phyloP scores from a whole-genome alignment of 192 early-diverging fungal genomes.

The Coemansia sp. region DNA sequence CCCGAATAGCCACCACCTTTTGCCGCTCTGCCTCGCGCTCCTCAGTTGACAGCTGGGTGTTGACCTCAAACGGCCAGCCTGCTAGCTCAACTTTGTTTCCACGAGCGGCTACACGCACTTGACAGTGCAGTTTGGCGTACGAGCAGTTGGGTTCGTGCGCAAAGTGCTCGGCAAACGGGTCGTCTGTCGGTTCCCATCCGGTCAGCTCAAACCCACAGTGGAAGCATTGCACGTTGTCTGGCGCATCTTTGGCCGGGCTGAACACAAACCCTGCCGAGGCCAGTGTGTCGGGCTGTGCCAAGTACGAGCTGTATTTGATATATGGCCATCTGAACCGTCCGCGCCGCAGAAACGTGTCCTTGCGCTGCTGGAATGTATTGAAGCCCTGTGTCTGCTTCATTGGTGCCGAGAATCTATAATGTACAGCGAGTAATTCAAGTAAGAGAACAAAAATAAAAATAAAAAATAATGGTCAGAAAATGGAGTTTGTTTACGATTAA shows the following conservation, averaged over 20 bases:
- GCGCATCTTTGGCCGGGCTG: conserved; percentile 45
- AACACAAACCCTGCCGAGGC: conserved; percentile 55
- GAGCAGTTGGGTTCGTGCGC: conserved; percentile 42
- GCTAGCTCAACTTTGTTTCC: conserved; percentile 37
- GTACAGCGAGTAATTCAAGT: not conserved
- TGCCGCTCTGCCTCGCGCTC: conserved; percentile 4
- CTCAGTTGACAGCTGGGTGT: not conserved
- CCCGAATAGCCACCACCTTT: conserved; percentile 18
- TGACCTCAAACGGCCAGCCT: conserved; percentile 28
- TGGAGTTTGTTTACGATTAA: not conserved
- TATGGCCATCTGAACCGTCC: conserved; percentile 48
- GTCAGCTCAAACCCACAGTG: conserved; percentile 52
- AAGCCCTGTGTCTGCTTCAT: conserved; percentile 28
- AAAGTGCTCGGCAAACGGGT: conserved; percentile 54
- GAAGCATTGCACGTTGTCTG: conserved; percentile 55
- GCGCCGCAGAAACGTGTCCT: conserved; percentile 49
- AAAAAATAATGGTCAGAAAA: not conserved
- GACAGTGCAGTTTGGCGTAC: conserved; percentile 48
- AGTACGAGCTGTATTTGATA: conserved; percentile 37
- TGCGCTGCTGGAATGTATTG: conserved; percentile 41
- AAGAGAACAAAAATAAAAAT: not conserved
- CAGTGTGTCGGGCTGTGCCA: conserved; percentile 49
- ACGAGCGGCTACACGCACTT: conserved; percentile 16
- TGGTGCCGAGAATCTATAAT: not conserved
- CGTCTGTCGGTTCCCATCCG: conserved; percentile 51